Percentiles rank a stretch among this genome's conserved stretches.
These are phyloP conservation scores for Saccharomyces pastorianus DNA, from an alignment of 1,139 yeast species.

Conservation along the genomic window DNA sequence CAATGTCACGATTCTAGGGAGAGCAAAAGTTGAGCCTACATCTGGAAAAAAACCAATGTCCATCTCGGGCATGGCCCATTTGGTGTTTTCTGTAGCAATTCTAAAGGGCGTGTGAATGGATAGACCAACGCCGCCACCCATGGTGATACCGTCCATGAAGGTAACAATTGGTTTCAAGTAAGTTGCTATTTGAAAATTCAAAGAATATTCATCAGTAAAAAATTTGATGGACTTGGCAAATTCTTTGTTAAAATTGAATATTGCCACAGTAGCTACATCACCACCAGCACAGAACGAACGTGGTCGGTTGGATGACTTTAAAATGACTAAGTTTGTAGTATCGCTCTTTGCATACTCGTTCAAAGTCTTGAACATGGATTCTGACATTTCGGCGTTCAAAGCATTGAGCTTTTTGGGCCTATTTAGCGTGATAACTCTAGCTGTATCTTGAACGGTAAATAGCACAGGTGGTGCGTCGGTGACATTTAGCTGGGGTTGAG, in stretches of 20 bases:
- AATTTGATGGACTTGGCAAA: conserved; percentile 46
- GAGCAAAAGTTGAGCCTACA: conserved; percentile 86
- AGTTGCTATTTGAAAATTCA: conserved; percentile 73
- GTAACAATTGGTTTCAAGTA: conserved; percentile 80
- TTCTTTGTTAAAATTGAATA: conserved; percentile 42
- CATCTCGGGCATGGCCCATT: conserved; percentile 96
- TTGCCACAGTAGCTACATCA: conserved; percentile 75
- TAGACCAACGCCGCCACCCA: conserved; percentile 98
- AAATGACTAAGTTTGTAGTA: conserved; percentile 54
- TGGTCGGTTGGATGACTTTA: conserved; percentile 47
- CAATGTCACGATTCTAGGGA: conserved; percentile 51
- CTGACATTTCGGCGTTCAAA: conserved; percentile 69
- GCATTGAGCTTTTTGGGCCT: conserved; percentile 83
- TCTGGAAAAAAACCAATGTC: conserved; percentile 96
- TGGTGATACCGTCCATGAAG: conserved; percentile 83
- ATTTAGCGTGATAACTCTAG: conserved; percentile 72
- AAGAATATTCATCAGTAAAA: conserved; percentile 72
- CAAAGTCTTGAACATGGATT: conserved; percentile 64
- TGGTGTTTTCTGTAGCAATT: conserved; percentile 80
- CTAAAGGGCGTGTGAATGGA: conserved; percentile 92
- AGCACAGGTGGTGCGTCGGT: conserved; percentile 7
- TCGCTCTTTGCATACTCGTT: conserved; percentile 67
- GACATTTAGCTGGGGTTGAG: conserved; percentile 1
- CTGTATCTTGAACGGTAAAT: conserved; percentile 34
- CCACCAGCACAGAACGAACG: conserved; percentile 80